phyloP scores from a whole-genome alignment of 1,284 basidiomycete species.

The Marasmius oreades region DNA sequence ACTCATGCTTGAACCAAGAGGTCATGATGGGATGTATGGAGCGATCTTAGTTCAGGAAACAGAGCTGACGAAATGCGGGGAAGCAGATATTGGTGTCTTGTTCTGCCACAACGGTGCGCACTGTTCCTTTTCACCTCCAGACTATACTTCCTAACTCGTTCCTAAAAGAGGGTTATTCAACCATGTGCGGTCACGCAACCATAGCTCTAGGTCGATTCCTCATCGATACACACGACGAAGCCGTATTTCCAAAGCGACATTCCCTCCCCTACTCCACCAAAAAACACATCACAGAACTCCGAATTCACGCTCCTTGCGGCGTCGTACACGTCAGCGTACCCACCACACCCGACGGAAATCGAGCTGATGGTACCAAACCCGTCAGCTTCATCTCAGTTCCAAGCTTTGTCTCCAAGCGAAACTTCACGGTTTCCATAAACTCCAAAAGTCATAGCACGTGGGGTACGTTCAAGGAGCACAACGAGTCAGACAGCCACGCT shows the following conservation, averaged over 20 bases:
- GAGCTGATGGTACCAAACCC: constrained; percentile 26
- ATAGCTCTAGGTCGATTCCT: constrained; percentile 43
- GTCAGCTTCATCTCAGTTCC: constrained; percentile 35
- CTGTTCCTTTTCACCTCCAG: not conserved
- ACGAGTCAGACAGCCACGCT: no score
- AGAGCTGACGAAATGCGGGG: constrained; percentile 30
- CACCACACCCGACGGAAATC: constrained; percentile 15
- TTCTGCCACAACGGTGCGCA: constrained; percentile 41
- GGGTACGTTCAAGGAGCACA: no score
- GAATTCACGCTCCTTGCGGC: constrained; percentile 38
- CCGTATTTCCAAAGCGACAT: constrained; percentile 30
- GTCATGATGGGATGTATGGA: constrained; percentile 46
- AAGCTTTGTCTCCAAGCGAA: constrained; percentile 28
- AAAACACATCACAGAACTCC: constrained; percentile 21
- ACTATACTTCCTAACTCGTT: not conserved
- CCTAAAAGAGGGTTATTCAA: constrained; percentile 40
- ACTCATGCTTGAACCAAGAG: constrained; percentile 40
- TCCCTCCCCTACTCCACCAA: constrained; percentile 20
- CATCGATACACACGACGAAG: constrained; percentile 31
- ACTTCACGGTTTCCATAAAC: constrained; percentile 28
- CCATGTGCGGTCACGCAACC: constrained; percentile 46
- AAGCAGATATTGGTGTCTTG: constrained; percentile 40
- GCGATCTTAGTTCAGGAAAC: constrained; percentile 37
- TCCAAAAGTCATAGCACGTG: no score
- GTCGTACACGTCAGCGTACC: constrained; percentile 32